phyloP scores from a whole-genome alignment of 176 grass and related monocot species.

The Paspalum notatum region DNA sequence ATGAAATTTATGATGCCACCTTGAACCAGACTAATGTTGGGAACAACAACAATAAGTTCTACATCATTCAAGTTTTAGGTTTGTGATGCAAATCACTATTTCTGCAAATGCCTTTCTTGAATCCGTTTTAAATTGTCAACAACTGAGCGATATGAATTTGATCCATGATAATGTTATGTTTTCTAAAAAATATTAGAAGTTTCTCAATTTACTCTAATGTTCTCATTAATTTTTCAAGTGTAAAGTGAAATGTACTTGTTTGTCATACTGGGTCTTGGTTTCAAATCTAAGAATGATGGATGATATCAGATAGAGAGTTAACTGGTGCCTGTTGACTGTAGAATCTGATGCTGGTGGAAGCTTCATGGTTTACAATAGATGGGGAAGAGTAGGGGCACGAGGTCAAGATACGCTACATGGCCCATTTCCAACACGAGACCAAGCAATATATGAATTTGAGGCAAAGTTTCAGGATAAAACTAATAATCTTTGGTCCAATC shows the following conservation, averaged over 20 bases:
- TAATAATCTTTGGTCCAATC: conserved; percentile 67
- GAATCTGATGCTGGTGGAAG: conserved; percentile 78
- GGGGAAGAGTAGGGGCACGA: conserved; percentile 88
- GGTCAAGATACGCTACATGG: conserved; percentile 83
- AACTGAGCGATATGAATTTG: conserved; percentile 17
- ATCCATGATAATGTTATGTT: conserved; percentile 21
- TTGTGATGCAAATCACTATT: conserved; percentile 43
- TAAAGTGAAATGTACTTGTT: conserved; percentile 14
- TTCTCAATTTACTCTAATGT: neutral
- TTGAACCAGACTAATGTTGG: conserved; percentile 94
- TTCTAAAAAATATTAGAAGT: conserved; percentile 30
- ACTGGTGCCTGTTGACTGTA: conserved; percentile 43
- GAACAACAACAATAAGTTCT: conserved; percentile 95
- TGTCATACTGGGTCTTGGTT: neutral
- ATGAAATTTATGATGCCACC: conserved; percentile 89
- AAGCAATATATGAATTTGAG: conserved; percentile 70
- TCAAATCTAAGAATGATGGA: conserved; percentile 6
- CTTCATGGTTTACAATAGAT: conserved; percentile 94
- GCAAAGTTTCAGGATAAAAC: conserved; percentile 81
- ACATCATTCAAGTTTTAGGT: conserved; percentile 94
- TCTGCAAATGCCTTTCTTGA: neutral
- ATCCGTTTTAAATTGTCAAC: neutral
- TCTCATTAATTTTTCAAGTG: neutral
- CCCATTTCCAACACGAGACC: conserved; percentile 58
- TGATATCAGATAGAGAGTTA: conserved; percentile 30